Base-by-base conservation (phyloP, 2,329 filamentous ascomycete species). In the Fusarium pininemorale region DNA sequence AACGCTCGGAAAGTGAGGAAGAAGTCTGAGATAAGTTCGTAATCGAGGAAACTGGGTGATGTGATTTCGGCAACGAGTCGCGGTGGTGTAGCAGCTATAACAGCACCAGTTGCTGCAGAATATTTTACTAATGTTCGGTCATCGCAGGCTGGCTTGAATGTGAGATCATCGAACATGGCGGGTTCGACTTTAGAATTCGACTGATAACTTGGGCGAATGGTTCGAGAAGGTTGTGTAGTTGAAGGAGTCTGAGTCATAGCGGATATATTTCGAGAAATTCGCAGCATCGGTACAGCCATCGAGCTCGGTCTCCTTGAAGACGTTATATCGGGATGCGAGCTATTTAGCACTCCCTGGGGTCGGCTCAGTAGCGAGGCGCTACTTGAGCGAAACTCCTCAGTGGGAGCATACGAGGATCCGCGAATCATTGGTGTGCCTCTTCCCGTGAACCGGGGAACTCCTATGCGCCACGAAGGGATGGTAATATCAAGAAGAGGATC, bases 21-120 rank as follows among this genome's bases (percentile, higher is more conserved):
- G 83, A 99, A 99, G 82, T 99, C 96, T 3, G 96, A 98, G 9
- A 99, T 90, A 10, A 99, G 88, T 79, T 98, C 96, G 81, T 99
- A 99, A 81, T 99, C 96, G 79, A 99, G 90, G 80, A 98, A 98
- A 56, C 91, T 95, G 22, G 96, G 94, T 2, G 96, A 98, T 0
- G 96, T 98, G 72, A 99, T 98, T 83, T 99, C 95, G 18, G 96
- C 95, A 56, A 99, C 94, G 42, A 99, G 90, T 18, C 96, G 92
- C 7, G 95, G 92, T 4, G 96, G 95, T 0, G 95, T 98, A 20
- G 96, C 96, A 39, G 96, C 96, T 37, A 92, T 92, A 26, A 99
- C 95, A 47, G 94, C 89, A 55, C 91, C 91, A 16, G 90, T 90
- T 8, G 86, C 84, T 6, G 91, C 82, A 24, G 94, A 91, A 81